Base-by-base conservation (phyloP, 495 filamentous ascomycete species). In the Zalerion maritima region DNA sequence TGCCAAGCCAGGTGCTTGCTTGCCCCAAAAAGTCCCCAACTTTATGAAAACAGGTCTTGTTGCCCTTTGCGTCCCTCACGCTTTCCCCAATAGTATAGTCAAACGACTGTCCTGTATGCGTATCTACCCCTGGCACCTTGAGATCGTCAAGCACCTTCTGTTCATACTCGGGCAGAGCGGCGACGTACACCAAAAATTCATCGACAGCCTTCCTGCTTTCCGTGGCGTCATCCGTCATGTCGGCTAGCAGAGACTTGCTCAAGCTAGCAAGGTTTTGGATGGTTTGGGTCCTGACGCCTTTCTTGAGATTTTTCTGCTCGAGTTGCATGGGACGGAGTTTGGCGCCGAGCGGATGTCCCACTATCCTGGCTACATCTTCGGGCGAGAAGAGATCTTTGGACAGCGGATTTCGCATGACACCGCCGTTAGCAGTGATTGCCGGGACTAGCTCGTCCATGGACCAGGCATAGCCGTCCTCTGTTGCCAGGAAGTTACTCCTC, bases 381-480 rank as follows among this genome's bases (percentile, higher is more conserved):
- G 21, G 15, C 1, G 47, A 38, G 26, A 57, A 57, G 32, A 55
- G 40, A 14, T 44, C 26, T 16, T 32, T 37, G 29, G 41, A 47
- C 7, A 57, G 34, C 6, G 52, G 53, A 31, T 55, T 51, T 11
- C 53, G 41, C 47, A 55, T 43, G 12, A 50, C 32, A 21, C 38
- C 43, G 10, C 25, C 22, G 22, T 43, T 40, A 20, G 33, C 36
- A 6, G 21, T 31, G 21, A 43, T 38, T 17, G 43, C 33, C 21
- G 46, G 45, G 12, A 49, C 55, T 1, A 58, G 31, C 22, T 55
- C 50, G 13, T 49, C 44, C 47, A 55, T 54, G 34, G 59, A 57
- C 49, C 60, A 57, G 2, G 57, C 49, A 31, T 64, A 63, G 9
- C 47, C 37, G 12, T 54, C 53, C 28, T 52, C 46, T n/a, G n/a